Evolutionary conservation across 2,329 filamentous ascomycete species (phyloP), one percentile per base, ranked within the genome.

Genomic region (Sphaceloma murrayae): DNA sequence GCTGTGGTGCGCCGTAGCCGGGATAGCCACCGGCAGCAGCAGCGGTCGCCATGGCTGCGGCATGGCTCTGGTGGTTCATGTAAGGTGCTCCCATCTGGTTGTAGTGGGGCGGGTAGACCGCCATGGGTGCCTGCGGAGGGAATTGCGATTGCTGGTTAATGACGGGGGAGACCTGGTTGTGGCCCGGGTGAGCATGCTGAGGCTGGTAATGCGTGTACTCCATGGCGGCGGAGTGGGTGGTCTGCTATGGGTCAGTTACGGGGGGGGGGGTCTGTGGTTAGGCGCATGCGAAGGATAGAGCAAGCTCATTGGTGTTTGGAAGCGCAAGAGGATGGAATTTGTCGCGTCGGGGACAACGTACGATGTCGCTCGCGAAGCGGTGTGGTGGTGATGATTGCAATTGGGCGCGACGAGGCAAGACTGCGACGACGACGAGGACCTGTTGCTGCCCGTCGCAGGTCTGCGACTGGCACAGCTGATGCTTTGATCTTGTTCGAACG

Each of bases 1-100:
- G 79, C 60, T 73, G 66, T 72, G 77, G 79, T 14, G 76, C 72
- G 63, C 73, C 66, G 45, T 82, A 81, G 24, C 43, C 40, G 22
- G 67, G 77, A 49, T 85, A 82, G 30, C 89, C 88, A 4, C 87
- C 88, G 8, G 89, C 89, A 1, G 89, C 88, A 13, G 89, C 89
- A 1, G 88, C 94, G 16, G 83, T 88, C 27, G 47, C 47, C 85
- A 94, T 91, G 47, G 88, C 88, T 39, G 89, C 88, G 10, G 87
- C 87, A 63, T 94, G 85, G 24, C 32, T 45, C 34, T 87, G 85
- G 14, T 82, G 77, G 24, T 82, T 81, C 65, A 89, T 85, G 47
- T 94, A 94, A 16, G 67, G 67, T 48, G 71, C 68, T 44, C 84
- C 80, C 77, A 94, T 86, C 56, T 73, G 73, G 55, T 78, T 73